A percentile compares a stretch with the other conserved stretches of the same genome.
Conservation (phyloP, 129 eudicot genomes). For the Daucus carota region DNA sequence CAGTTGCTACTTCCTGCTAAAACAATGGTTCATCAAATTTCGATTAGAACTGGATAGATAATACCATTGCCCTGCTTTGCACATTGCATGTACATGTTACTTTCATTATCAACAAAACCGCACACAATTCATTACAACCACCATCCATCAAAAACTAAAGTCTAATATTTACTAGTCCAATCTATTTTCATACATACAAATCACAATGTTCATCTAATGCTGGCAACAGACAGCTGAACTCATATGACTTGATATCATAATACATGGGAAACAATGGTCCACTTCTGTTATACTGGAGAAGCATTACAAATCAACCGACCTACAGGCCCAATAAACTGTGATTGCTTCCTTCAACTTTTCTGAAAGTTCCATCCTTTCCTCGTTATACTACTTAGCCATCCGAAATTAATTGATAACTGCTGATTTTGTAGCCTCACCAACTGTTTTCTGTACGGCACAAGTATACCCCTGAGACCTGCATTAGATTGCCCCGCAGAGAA, state of each 20-base stretch:
- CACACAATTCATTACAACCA: neutral
- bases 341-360: conserved; percentile 1
- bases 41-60: too few relatives aligned
- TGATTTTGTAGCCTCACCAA: conserved; percentile 60
- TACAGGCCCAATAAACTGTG: neutral
- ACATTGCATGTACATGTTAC: neutral
- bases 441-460: conserved; percentile 79
- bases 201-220: neutral
- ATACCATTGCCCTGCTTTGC: too few relatives aligned
- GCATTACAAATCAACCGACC: neutral
- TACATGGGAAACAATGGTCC: neutral
- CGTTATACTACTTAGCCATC: conserved; percentile 60
- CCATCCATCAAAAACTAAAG: neutral
- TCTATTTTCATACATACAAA: neutral
- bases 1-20: too few relatives aligned
- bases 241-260: neutral
- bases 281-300: neutral
- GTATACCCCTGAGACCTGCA: conserved; percentile 68
- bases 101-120: neutral
- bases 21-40: too few relatives aligned
- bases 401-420: conserved; percentile 40
- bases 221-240: neutral
- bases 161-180: neutral
- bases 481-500: neutral
- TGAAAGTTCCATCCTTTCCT: conserved; percentile 55